phyloP scores from a whole-genome alignment of 331 rosid genomes.

The Quercus phellos region DNA sequence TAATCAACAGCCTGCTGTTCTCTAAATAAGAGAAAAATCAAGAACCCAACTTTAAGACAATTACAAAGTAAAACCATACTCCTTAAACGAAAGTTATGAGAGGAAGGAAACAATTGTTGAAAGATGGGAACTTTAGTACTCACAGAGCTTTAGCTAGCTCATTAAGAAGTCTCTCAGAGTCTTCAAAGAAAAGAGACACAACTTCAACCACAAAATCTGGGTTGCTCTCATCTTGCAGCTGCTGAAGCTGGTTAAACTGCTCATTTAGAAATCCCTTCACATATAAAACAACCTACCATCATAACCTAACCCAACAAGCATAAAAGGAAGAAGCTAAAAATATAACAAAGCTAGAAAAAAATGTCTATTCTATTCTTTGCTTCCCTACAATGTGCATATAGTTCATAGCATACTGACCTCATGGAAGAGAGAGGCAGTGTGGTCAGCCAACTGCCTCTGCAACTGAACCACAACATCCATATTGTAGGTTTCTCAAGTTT shows the following conservation, averaged over 20 bases:
- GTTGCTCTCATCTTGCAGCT: conserved; percentile 77
- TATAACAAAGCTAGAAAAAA: neutral
- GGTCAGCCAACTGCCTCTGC: conserved; percentile 49
- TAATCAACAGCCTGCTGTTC: conserved; percentile 51
- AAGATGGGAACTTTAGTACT: conserved; percentile 9
- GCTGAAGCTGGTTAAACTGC: conserved; percentile 62
- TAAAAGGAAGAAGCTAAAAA: neutral
- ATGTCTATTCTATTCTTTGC: neutral
- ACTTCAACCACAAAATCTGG: conserved; percentile 81
- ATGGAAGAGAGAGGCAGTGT: conserved; percentile 53
- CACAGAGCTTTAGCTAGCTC: conserved; percentile 59
- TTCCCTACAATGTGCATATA: neutral
- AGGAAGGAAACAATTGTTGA: neutral
- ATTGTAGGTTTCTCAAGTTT: conserved; percentile 18
- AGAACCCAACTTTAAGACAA: neutral
- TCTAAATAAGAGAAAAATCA: conserved; percentile 28
- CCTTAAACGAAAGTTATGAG: neutral
- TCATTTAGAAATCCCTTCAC: conserved; percentile 68
- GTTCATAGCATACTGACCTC: conserved; percentile 45
- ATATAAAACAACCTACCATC: conserved; percentile 10
- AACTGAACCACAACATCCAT: conserved; percentile 49
- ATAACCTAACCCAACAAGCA: neutral
- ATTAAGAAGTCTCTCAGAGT: conserved; percentile 57
- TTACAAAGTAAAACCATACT: neutral
- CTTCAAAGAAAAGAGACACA: conserved; percentile 71